Evolutionary conservation across 495 filamentous ascomycete species (phyloP).

Genomic region (Lophium mytilinum): DNA sequence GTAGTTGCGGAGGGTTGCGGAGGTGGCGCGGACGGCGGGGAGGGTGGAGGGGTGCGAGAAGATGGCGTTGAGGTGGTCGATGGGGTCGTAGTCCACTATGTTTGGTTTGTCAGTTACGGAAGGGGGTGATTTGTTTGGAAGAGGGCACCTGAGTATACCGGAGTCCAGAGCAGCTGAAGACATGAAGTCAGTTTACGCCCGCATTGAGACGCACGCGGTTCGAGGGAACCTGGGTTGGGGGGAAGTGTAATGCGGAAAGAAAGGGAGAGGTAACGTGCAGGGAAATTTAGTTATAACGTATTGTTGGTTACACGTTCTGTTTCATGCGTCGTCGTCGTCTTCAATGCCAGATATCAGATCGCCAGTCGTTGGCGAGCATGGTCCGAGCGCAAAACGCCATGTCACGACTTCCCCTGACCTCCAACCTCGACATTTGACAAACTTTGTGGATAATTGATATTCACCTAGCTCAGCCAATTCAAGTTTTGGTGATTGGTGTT

Average conservation of each 20-base stretch:
- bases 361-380: background rate
- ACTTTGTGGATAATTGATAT: no score
- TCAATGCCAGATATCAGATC: background rate
- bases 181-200: slow-evolving; percentile 24
- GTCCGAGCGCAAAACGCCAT: background rate
- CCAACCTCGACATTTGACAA: background rate
- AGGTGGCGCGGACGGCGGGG: slow-evolving; percentile 63
- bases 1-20: slow-evolving; percentile 61
- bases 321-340: slow-evolving; percentile 5
- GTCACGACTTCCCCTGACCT: background rate
- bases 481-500: no score
- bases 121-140: no score
- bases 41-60: slow-evolving; percentile 90
- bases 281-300: background rate
- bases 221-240: background rate
- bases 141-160: slow-evolving; percentile 21
- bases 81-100: slow-evolving; percentile 85
- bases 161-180: slow-evolving; percentile 31
- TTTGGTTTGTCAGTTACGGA: slow-evolving; percentile 1
- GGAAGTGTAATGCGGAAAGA: background rate
- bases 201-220: background rate
- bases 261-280: background rate
- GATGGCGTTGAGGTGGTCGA: slow-evolving; percentile 86
- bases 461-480: no score
- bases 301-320: background rate